Evolutionary conservation across 2,329 filamentous ascomycete species (phyloP).

Genomic region (Sporothrix euskadiensis): DNA sequence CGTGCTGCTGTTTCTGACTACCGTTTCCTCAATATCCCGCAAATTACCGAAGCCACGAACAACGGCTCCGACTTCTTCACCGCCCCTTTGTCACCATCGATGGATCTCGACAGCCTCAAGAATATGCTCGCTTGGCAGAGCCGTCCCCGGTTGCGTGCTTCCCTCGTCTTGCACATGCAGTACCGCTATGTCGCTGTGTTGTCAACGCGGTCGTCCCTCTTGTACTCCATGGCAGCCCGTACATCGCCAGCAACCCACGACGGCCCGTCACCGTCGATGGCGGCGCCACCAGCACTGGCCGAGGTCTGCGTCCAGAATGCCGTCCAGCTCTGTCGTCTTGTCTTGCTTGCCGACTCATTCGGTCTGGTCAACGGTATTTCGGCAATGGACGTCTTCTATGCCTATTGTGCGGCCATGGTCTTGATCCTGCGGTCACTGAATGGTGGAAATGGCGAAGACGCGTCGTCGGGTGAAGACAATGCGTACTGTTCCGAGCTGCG

Average conservation of each 20-base stretch:
- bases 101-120: slow-evolving; percentile 12
- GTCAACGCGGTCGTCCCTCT: neutral
- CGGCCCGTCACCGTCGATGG: neutral
- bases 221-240: slow-evolving; percentile 1
- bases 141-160: neutral
- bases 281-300: neutral
- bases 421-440: slow-evolving; percentile 19
- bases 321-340: slow-evolving; percentile 14
- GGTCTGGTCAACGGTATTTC: slow-evolving; percentile 19
- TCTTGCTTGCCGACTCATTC: slow-evolving; percentile 4
- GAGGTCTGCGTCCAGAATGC: slow-evolving; percentile 16
- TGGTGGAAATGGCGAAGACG: neutral
- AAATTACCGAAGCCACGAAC: neutral
- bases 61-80: neutral
- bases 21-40: slow-evolving; percentile 4
- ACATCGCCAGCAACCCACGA: neutral
- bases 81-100: neutral
- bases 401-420: slow-evolving; percentile 20
- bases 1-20: neutral
- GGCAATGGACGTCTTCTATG: slow-evolving; percentile 19
- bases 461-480: neutral
- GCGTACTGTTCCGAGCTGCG: neutral
- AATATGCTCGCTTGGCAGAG: slow-evolving; percentile 19
- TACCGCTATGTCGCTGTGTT: slow-evolving; percentile 13
- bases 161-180: slow-evolving; percentile 17